phyloP scores from a whole-genome alignment of 176 grass and related monocot genomes.

The Aegilops tauschii region DNA sequence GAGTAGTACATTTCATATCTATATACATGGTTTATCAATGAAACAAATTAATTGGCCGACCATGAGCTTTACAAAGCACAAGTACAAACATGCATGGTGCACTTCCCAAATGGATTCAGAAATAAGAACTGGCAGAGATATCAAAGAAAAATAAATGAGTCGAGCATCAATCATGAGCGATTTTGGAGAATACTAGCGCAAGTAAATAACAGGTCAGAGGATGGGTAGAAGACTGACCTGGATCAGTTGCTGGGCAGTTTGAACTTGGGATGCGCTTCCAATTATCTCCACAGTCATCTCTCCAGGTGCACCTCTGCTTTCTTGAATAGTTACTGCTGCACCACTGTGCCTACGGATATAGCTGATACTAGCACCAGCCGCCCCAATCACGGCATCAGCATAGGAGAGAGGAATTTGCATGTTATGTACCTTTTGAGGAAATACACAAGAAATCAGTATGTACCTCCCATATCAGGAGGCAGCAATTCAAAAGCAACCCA shows the following conservation, averaged over 20 bases:
- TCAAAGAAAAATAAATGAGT: neutral
- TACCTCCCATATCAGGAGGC: neutral
- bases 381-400: constrained; percentile 89
- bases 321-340: constrained; percentile 89
- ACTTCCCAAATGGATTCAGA: neutral
- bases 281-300: constrained; percentile 95
- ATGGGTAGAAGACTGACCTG: constrained; percentile 44
- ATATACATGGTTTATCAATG: neutral
- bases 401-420: constrained; percentile 93
- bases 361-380: constrained; percentile 83
- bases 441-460: constrained; percentile 9
- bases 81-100: neutral
- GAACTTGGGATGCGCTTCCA: constrained; percentile 81
- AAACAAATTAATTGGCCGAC: neutral
- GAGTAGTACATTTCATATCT: neutral
- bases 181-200: neutral
- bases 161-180: neutral
- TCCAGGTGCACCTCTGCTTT: constrained; percentile 76
- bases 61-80: neutral
- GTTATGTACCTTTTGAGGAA: constrained; percentile 57
- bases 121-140: neutral
- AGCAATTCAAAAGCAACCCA: neutral
- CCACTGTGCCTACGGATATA: constrained; percentile 95
- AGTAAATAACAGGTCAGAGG: neutral
- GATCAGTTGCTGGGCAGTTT: constrained; percentile 90